phyloP scores from a whole-genome alignment of 352 stramenopile genomes.

The Sclerospora graminicola region DNA sequence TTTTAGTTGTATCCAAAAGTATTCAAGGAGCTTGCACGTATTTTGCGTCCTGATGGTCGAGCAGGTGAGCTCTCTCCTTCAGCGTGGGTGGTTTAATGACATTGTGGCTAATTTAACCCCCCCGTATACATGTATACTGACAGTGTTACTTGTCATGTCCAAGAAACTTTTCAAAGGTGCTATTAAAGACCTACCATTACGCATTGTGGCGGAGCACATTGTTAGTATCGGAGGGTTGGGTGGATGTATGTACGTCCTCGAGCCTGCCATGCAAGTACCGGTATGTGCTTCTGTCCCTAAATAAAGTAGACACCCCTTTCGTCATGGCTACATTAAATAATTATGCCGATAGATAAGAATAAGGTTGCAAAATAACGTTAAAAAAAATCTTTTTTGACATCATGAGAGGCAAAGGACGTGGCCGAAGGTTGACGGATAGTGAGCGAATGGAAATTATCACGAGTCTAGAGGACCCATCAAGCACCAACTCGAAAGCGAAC shows the following conservation, averaged over 20 bases:
- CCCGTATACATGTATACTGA: neutral
- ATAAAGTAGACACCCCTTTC: too few species aligned
- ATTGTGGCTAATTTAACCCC: neutral
- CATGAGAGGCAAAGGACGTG: too few species aligned
- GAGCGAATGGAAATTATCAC: too few species aligned
- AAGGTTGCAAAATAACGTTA: too few species aligned
- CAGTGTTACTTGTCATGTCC: constrained; percentile 65
- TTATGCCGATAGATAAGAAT: too few species aligned
- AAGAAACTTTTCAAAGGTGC: constrained; percentile 65
- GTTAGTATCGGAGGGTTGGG: constrained; percentile 68
- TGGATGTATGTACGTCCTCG: constrained; percentile 51
- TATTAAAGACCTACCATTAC: constrained; percentile 32
- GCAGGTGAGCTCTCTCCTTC: constrained; percentile 18
- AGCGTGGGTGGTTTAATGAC: neutral
- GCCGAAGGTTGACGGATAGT: too few species aligned
- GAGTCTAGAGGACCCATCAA: too few species aligned
- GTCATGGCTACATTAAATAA: too few species aligned
- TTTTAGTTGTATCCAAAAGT: constrained; percentile 63
- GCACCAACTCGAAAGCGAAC: too few species aligned
- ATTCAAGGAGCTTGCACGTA: constrained; percentile 55
- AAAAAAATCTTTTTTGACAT: too few species aligned
- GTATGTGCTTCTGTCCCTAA: too few species aligned
- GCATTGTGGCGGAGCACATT: constrained; percentile 34
- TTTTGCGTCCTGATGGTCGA: constrained; percentile 42
- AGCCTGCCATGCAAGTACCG: too few species aligned